Evolutionary conservation across 768 basidiomycete genomes (phyloP).

Genomic region (Auricularia heimuer): DNA sequence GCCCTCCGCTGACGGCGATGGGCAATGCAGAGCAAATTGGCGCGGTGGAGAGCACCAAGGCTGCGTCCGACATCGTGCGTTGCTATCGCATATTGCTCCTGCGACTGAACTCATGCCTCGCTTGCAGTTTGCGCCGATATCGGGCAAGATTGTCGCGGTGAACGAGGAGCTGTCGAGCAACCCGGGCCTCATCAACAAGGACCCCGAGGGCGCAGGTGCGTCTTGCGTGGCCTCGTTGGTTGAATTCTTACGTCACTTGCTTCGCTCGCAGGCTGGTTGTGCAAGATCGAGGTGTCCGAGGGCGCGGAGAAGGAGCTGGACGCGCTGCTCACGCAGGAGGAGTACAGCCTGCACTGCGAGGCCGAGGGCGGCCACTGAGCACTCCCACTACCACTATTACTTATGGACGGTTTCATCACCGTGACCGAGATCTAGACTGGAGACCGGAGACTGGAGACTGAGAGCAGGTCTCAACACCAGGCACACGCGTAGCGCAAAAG

Average conservation of each 20-base stretch:
- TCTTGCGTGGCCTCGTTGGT: background rate
- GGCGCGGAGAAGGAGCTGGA: constrained; percentile 77
- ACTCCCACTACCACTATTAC: background rate
- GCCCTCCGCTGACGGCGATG: background rate
- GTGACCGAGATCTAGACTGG: background rate
- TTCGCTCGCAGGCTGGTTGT: constrained; percentile 73
- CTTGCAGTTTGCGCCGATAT: constrained; percentile 80
- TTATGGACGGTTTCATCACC: background rate
- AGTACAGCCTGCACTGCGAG: constrained; percentile 59
- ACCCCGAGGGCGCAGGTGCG: constrained; percentile 73
- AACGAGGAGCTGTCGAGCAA: constrained; percentile 58
- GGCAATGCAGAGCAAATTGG: constrained; percentile 61
- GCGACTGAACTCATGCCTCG: constrained; percentile 1
- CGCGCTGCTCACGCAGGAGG: constrained; percentile 57
- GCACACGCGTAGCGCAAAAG: background rate
- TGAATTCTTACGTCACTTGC: background rate
- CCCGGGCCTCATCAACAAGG: constrained; percentile 83
- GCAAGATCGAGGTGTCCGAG: constrained; percentile 77
- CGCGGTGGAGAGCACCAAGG: constrained; percentile 93
- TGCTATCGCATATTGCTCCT: constrained; percentile 8
- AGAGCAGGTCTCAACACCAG: background rate
- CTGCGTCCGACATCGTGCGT: constrained; percentile 78
- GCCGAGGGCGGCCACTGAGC: constrained; percentile 14
- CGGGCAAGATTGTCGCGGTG: constrained; percentile 70
- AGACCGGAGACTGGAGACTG: background rate